phyloP scores from a whole-genome alignment of 2,329 filamentous ascomycete species.

The Sarocladiaceae sp. region DNA sequence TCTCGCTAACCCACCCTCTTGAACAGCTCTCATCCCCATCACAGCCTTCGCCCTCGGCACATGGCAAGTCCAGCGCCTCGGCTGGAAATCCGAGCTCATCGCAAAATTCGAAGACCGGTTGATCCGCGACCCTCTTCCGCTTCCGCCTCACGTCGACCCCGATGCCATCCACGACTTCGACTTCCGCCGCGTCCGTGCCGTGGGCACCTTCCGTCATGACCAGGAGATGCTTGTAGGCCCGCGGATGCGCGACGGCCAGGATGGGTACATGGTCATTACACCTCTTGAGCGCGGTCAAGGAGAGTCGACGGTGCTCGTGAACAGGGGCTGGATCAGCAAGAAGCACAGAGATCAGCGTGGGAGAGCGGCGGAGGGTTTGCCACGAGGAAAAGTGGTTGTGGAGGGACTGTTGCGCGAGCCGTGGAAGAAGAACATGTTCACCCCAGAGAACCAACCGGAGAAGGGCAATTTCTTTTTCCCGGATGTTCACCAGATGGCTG shows the following conservation, averaged over 20 bases:
- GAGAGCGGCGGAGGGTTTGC: conserved; percentile 55
- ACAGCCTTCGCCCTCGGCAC: conserved; percentile 86
- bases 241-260: conserved; percentile 78
- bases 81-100: conserved; percentile 90
- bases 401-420: conserved; percentile 82
- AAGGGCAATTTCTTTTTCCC: conserved; percentile 90
- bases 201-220: conserved; percentile 73
- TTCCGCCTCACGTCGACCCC: conserved; percentile 78
- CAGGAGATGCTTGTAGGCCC: conserved; percentile 95
- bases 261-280: conserved; percentile 88
- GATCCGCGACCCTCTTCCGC: conserved; percentile 73
- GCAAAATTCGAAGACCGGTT: conserved; percentile 90
- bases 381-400: conserved; percentile 64
- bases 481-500: conserved; percentile 87
- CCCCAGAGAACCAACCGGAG: conserved; percentile 79
- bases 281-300: conserved; percentile 68
- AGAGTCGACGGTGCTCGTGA: conserved; percentile 70
- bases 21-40: conserved; percentile 75
- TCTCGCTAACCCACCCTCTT: too few species aligned
- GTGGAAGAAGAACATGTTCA: conserved; percentile 98
- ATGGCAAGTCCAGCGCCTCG: conserved; percentile 90
- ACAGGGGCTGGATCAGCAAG: conserved; percentile 87
- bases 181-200: conserved; percentile 74
- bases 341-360: conserved; percentile 61
- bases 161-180: conserved; percentile 83